Evolutionary conservation across 805 yeast genomes (phyloP).

Genomic region (Saturnispora halmiae): DNA sequence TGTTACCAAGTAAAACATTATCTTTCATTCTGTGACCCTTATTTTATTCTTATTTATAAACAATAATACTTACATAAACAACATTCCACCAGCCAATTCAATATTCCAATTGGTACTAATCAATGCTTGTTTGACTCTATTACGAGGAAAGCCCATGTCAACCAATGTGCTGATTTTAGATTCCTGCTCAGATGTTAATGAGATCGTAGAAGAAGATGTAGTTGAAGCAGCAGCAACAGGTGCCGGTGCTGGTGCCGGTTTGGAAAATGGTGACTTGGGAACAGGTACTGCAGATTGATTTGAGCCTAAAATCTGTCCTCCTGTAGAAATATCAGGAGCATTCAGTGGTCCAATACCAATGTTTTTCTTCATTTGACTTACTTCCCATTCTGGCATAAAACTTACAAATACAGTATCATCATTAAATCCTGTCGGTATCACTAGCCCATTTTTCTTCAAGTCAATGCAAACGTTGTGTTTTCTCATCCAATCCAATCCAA

Average conservation of each 20-base stretch:
- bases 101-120: conserved; percentile 63
- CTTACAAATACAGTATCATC: conserved; percentile 29
- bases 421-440: conserved; percentile 31
- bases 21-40: too few species aligned
- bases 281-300: too few species aligned
- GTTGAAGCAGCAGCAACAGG: conserved; percentile 13
- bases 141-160: conserved; percentile 61
- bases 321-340: not conserved
- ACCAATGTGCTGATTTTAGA: conserved; percentile 37
- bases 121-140: conserved; percentile 58
- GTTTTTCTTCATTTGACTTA: conserved; percentile 11
- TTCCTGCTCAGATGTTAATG: conserved; percentile 17
- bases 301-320: conserved; percentile 3
- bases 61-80: conserved; percentile 36
- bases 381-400: conserved; percentile 17
- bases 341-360: conserved; percentile 17
- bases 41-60: too few species aligned
- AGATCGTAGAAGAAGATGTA: conserved; percentile 14
- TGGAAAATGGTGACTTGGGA: not conserved
- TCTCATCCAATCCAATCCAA: conserved; percentile 88
- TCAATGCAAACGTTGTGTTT: conserved; percentile 82
- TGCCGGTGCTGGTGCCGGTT: not conserved
- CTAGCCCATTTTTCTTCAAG: conserved; percentile 50
- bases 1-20: too few species aligned
- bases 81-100: conserved; percentile 76